Base-by-base conservation (phyloP, 225 moss, liverwort and hornwort species). In the Climacium dendroides region DNA sequence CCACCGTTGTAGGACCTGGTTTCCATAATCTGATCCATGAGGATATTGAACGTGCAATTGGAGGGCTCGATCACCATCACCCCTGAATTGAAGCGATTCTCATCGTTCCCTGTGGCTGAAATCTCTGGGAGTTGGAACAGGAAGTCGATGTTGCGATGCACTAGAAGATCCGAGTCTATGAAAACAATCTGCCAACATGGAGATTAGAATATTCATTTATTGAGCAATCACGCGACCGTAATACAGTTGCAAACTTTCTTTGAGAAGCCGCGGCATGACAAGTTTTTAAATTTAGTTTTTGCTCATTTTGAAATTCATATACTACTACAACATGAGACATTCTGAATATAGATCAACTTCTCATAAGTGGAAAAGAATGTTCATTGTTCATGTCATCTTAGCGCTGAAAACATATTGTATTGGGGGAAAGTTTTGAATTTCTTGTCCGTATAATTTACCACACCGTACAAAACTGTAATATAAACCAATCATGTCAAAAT, bases 31-130 rank as follows among this genome's bases (percentile, higher is more conserved):
- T 95, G 95, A 32, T 94, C 89, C 94, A 96, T 92, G 82, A 97
- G 92, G 82, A 94, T 87, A 9, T 87, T 48, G 91, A 97, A 97
- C 16, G 95, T 96, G 82, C 95, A 95, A 64, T 94, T 94, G 19
- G 96, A 96, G 23, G 97, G 97, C 88, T 96, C 96, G 48, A 97
- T 90, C 86, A 97, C 95, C 97, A 97, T 97, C 57, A 96, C 96
- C 39, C 97, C 96, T 7, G 97, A 97, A 78, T 97, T 97, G 91
- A 97, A 97, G 79, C 94, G 91, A 79, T 81, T 70, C 50, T 35
- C 74, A 41, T 95, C 92, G 67, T 97, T 96, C 9, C 95, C 96
- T 13, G 91, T 91, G 29, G 96, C 96, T 6, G 96, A 95, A 84
- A 97, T 90, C 88, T 97, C 93, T 9, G 97, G 96, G 86, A 97